Evolutionary conservation across 23 red algal genomes (phyloP).

Genomic region (Chondrus crispus): DNA sequence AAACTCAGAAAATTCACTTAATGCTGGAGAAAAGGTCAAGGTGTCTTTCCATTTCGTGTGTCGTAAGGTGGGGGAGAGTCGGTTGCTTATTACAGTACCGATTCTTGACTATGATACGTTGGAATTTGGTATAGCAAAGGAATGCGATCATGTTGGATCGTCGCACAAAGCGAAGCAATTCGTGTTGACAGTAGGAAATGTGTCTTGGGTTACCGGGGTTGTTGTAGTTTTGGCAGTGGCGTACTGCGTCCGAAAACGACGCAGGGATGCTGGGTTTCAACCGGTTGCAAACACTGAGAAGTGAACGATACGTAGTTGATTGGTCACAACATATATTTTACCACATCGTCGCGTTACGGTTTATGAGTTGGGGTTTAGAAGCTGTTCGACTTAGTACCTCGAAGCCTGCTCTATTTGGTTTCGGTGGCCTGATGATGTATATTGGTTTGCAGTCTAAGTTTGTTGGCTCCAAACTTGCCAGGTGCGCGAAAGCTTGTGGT

Average conservation of each 20-base stretch:
- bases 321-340: no score
- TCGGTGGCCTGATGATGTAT: no score
- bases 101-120: constrained; percentile 27
- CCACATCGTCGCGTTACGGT: no score
- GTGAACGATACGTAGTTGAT: no score
- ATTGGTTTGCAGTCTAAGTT: no score
- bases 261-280: not conserved
- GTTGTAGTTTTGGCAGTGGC: not conserved
- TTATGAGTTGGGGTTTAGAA: no score
- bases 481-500: no score
- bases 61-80: constrained; percentile 35
- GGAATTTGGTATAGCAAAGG: constrained; percentile 56
- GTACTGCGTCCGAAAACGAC: not conserved
- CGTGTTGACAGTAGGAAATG: constrained; percentile 42
- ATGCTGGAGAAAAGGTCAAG: not conserved
- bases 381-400: no score
- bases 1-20: constrained; percentile 19
- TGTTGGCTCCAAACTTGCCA: no score
- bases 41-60: constrained; percentile 50
- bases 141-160: constrained; percentile 29
- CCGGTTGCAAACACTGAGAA: no score
- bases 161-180: constrained; percentile 19
- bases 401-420: no score
- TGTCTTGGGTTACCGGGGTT: not conserved
- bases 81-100: constrained; percentile 46